These are phyloP conservation scores for Adiantum capillusveneris DNA, from an alignment of 75 land plant species.

Conservation along the genomic window DNA sequence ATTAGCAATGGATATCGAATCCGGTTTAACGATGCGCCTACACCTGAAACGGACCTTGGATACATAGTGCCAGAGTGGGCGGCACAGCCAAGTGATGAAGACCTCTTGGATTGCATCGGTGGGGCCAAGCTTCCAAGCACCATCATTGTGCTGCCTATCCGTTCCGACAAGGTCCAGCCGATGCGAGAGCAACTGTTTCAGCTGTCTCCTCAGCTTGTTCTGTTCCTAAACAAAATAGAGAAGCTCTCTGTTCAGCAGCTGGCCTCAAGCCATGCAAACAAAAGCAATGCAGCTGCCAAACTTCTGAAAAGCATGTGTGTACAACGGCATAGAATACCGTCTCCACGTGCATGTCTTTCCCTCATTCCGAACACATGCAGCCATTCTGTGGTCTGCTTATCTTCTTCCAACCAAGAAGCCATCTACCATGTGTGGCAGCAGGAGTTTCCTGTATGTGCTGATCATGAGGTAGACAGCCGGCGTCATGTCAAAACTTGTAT, in stretches of 20 bases:
- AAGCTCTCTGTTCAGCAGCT: slow-evolving; percentile 35
- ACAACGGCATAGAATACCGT: background rate
- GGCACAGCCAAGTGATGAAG: slow-evolving; percentile 34
- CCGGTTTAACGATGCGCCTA: slow-evolving; percentile 44
- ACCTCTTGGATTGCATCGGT: slow-evolving; percentile 31
- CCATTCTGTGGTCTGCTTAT: background rate
- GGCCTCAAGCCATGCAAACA: background rate
- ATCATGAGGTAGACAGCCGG: slow-evolving; percentile 30
- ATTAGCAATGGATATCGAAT: slow-evolving; percentile 71
- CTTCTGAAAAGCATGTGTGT: background rate
- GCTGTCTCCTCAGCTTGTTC: slow-evolving; percentile 47
- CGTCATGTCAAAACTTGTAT: slow-evolving; percentile 33
- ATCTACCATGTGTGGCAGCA: slow-evolving; percentile 60
- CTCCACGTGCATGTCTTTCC: background rate
- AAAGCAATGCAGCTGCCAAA: too few species aligned
- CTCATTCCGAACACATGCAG: background rate
- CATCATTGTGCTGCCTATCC: slow-evolving; percentile 41
- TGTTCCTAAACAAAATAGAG: slow-evolving; percentile 54
- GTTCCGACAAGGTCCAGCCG: slow-evolving; percentile 36
- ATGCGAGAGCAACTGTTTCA: slow-evolving; percentile 41
- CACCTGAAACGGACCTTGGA: slow-evolving; percentile 23
- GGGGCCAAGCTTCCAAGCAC: slow-evolving; percentile 35
- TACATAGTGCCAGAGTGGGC: slow-evolving; percentile 70
- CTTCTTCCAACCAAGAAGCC: slow-evolving; percentile 10
- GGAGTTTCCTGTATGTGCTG: slow-evolving; percentile 36